Evolutionary conservation across 352 stramenopile genomes (phyloP).

Genomic region (Phytophthora litchii): DNA sequence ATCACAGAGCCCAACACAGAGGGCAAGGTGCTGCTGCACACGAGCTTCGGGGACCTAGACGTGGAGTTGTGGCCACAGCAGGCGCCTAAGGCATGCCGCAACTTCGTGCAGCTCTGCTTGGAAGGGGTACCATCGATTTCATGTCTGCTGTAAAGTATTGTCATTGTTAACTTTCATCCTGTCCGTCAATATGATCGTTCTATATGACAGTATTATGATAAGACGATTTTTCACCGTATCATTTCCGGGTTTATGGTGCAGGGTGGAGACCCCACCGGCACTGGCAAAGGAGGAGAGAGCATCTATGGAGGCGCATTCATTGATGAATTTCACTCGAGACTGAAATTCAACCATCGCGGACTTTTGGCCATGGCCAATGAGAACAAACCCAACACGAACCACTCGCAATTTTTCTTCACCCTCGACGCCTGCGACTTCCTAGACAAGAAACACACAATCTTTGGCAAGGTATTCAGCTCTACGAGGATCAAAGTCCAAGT

Average conservation of each 20-base stretch:
- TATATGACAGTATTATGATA: conserved; percentile 92
- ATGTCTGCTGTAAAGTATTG: conserved; percentile 5
- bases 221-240: conserved; percentile 96
- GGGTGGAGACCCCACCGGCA: conserved; percentile 91
- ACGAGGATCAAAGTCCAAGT: no score
- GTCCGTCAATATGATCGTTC: neutral
- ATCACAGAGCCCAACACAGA: conserved; percentile 95
- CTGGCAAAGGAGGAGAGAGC: conserved; percentile 81
- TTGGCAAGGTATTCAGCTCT: conserved; percentile 59
- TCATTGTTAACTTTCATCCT: neutral
- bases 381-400: conserved; percentile 88
- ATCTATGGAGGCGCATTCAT: conserved; percentile 82
- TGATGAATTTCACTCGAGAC: conserved; percentile 93
- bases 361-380: conserved; percentile 94
- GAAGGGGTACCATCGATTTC: conserved; percentile 53
- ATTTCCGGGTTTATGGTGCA: conserved; percentile 96
- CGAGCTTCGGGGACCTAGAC: conserved; percentile 96
- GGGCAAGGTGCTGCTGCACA: conserved; percentile 97
- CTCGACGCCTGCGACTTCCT: conserved; percentile 95
- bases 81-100: conserved; percentile 93
- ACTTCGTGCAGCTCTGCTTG: conserved; percentile 94
- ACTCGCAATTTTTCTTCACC: conserved; percentile 98
- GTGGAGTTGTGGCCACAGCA: conserved; percentile 98
- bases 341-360: conserved; percentile 97
- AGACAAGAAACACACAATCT: conserved; percentile 96